phyloP scores from a whole-genome alignment of 2,329 filamentous ascomycete species.

The Mycosphaerella arachidis region DNA sequence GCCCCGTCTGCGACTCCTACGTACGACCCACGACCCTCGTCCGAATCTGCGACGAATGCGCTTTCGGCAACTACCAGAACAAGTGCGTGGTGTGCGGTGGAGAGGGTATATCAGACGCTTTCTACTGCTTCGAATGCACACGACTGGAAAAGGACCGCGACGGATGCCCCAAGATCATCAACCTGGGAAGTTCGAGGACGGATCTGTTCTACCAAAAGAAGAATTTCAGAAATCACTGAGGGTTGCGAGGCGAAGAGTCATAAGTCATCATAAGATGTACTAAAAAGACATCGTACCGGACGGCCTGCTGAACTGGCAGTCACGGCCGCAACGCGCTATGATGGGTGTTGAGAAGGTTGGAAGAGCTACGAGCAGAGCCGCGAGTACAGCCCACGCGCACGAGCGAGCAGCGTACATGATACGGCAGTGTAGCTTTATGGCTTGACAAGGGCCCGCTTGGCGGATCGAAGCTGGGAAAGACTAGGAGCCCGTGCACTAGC shows the following conservation, averaged over 20 bases:
- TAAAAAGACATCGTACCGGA: neutral
- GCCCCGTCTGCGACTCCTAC: constrained; percentile 97
- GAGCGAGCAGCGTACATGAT: too few relatives aligned
- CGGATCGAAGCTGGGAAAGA: neutral
- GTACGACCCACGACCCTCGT: constrained; percentile 95
- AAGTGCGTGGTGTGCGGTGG: constrained; percentile 99
- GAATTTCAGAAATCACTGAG: constrained; percentile 58
- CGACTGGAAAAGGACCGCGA: constrained; percentile 94
- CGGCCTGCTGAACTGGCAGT: too few relatives aligned
- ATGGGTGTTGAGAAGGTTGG: too few relatives aligned
- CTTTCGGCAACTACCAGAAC: constrained; percentile 99
- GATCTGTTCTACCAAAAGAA: constrained; percentile 81
- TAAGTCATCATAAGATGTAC: neutral
- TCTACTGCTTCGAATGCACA: constrained; percentile 99
- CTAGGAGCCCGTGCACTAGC: neutral
- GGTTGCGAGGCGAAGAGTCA: neutral
- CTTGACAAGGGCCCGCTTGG: neutral
- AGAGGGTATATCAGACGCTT: constrained; percentile 95
- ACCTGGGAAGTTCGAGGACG: constrained; percentile 89
- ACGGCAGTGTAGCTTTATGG: too few relatives aligned
- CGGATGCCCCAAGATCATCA: constrained; percentile 98
- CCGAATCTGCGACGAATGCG: constrained; percentile 98
- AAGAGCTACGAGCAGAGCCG: too few relatives aligned
- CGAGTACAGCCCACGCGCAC: too few relatives aligned
- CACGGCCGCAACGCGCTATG: too few relatives aligned